These are phyloP conservation scores for Leccinum disarticulatum DNA, from an alignment of 768 basidiomycete genomes.

Conservation along the genomic window DNA sequence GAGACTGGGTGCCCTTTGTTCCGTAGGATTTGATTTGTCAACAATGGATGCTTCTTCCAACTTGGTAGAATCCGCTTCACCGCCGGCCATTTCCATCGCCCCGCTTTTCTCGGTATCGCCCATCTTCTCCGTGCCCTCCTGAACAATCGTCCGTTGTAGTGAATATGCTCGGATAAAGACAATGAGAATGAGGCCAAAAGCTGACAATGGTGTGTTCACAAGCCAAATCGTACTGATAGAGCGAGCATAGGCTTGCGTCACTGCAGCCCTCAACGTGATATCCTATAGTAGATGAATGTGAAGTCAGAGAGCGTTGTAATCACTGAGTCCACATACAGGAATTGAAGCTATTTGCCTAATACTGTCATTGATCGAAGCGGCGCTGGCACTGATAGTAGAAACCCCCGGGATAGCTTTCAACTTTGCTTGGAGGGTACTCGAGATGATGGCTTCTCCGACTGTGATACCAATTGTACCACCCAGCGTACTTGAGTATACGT, in stretches of 20 bases:
- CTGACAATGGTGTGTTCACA: constrained; percentile 34
- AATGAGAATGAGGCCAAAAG: constrained; percentile 31
- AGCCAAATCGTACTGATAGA: constrained; percentile 42
- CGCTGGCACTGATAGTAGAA: constrained; percentile 39
- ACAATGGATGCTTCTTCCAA: background rate
- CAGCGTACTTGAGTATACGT: constrained; percentile 47
- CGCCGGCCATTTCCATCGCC: background rate
- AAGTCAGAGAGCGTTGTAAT: constrained; percentile 4
- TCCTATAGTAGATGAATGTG: constrained; percentile 25
- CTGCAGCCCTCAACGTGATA: constrained; percentile 26
- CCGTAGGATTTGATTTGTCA: constrained; percentile 1
- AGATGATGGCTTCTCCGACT: constrained; percentile 68
- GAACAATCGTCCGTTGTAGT: constrained; percentile 30
- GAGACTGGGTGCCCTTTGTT: constrained; percentile 3
- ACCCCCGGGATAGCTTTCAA: constrained; percentile 18
- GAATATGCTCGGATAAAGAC: constrained; percentile 38
- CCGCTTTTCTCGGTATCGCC: constrained; percentile 34
- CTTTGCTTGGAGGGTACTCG: constrained; percentile 42
- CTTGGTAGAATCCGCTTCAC: background rate
- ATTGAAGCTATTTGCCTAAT: constrained; percentile 43
- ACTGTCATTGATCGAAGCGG: constrained; percentile 45
- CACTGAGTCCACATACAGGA: constrained; percentile 19
- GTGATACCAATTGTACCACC: constrained; percentile 78
- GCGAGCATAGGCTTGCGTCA: constrained; percentile 38
- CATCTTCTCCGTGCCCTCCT: constrained; percentile 4